Percentiles rank a stretch among this genome's conserved stretches.
Evolutionary conservation across 495 filamentous ascomycete species (phyloP).

Genomic region (Aspergillus sclerotioniger): DNA sequence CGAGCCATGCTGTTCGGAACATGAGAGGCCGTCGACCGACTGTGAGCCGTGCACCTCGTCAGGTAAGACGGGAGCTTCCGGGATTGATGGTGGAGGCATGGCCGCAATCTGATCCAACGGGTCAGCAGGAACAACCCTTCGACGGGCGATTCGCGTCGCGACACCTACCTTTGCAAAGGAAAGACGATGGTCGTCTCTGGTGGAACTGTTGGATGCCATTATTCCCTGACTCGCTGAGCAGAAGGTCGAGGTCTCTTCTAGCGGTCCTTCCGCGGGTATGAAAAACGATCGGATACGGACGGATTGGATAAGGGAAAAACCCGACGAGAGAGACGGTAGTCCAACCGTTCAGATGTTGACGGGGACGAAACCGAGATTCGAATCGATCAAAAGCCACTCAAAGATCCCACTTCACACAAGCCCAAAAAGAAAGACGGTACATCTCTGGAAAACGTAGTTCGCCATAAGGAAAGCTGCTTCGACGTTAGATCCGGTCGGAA

Average conservation of each 20-base stretch:
- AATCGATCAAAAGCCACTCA: conserved; percentile 40
- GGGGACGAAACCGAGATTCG: conserved; percentile 30
- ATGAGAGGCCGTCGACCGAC: conserved; percentile 18
- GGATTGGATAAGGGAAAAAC: conserved; percentile 22
- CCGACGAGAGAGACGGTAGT: conserved; percentile 24
- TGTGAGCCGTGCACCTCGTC: conserved; percentile 27
- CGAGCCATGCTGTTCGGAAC: conserved; percentile 21
- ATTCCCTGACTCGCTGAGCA: conserved; percentile 14
- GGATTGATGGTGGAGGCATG: conserved; percentile 35
- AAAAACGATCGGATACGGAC: conserved; percentile 15
- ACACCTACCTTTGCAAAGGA: conserved; percentile 47
- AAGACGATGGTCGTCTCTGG: conserved; percentile 34
- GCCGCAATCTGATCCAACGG: conserved; percentile 39
- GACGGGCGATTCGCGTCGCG: background rate
- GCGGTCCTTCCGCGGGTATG: conserved; percentile 7
- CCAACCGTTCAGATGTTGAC: conserved; percentile 23
- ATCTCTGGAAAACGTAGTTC: conserved; percentile 51
- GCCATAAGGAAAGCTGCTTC: conserved; percentile 46
- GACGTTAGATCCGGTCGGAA: conserved; percentile 18
- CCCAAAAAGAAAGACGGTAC: conserved; percentile 50
- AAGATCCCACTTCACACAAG: conserved; percentile 48
- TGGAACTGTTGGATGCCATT: conserved; percentile 39
- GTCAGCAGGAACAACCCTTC: conserved; percentile 10
- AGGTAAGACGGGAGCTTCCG: conserved; percentile 27
- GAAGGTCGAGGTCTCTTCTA: conserved; percentile 14